Evolutionary conservation across 805 yeast genomes (phyloP).

Genomic region (Nakazawaea holstii): DNA sequence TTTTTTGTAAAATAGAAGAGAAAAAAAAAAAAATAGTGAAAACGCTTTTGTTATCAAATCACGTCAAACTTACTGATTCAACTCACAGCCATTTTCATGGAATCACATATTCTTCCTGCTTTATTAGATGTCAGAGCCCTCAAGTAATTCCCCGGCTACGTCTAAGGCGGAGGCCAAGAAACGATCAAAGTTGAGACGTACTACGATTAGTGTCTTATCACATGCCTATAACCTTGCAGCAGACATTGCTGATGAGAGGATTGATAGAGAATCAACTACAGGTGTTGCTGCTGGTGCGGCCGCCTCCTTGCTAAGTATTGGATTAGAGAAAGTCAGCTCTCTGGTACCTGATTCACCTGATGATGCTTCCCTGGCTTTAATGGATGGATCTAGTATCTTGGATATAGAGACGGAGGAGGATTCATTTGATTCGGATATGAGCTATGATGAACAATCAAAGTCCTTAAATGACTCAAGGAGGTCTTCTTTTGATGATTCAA

Average conservation of each 20-base stretch:
- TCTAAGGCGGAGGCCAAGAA: neutral
- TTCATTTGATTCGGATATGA: slow-evolving; percentile 6
- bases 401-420: slow-evolving; percentile 8
- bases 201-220: slow-evolving; percentile 16
- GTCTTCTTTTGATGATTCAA: neutral
- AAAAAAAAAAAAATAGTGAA: no score
- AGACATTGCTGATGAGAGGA: slow-evolving; percentile 15
- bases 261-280: slow-evolving; percentile 17
- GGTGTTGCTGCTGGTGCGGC: slow-evolving; percentile 36
- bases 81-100: no score
- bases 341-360: slow-evolving; percentile 12
- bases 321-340: slow-evolving; percentile 31
- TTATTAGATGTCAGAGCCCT: neutral
- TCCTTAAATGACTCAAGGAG: slow-evolving; percentile 11
- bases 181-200: slow-evolving; percentile 1
- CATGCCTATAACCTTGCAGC: slow-evolving; percentile 19
- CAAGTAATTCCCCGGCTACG: slow-evolving; percentile 9
- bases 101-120: neutral
- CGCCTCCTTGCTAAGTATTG: slow-evolving; percentile 37
- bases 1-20: no score
- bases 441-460: neutral
- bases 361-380: neutral
- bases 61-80: no score
- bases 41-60: no score
- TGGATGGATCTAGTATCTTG: neutral